Percentiles rank a stretch among this genome's conserved stretches.
phyloP scores from a whole-genome alignment of 176 grass and related monocot genomes.

The Tillandsia leiboldiana region DNA sequence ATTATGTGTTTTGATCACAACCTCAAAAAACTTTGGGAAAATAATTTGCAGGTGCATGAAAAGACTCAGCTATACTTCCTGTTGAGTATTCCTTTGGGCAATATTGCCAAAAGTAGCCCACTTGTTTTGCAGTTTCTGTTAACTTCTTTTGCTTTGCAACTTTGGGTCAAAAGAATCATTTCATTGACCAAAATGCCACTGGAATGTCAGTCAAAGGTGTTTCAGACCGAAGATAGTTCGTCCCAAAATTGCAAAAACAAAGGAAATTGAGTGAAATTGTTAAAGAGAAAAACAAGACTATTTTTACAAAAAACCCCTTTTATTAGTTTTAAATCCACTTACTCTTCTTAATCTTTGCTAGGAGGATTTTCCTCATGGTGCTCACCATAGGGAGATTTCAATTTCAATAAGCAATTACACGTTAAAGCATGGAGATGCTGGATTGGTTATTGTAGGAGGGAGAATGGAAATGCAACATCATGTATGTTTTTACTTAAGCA shows the following conservation, averaged over 20 bases:
- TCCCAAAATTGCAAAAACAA: too few species aligned
- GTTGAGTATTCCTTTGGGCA: too few species aligned
- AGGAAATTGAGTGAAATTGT: too few species aligned
- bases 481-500: constrained; percentile 24
- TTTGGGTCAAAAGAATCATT: not conserved
- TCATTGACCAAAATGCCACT: too few species aligned
- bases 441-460: constrained; percentile 70
- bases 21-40: constrained; percentile 93
- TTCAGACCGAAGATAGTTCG: too few species aligned
- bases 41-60: constrained; percentile 51
- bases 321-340: not conserved
- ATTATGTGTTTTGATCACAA: constrained; percentile 99
- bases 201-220: too few species aligned
- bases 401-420: constrained; percentile 83
- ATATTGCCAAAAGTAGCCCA: too few species aligned
- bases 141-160: not conserved
- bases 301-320: not conserved
- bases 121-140: too few species aligned
- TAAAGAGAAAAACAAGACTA: too few species aligned
- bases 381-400: constrained; percentile 75
- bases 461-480: constrained; percentile 98
- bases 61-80: not conserved
- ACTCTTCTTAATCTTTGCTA: constrained; percentile 4
- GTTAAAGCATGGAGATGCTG: constrained; percentile 82
- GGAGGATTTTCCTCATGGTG: constrained; percentile 69